These are phyloP conservation scores for Psophocarpus tetragonolobus DNA, from an alignment of 306 rosid species.

Conservation along the genomic window DNA sequence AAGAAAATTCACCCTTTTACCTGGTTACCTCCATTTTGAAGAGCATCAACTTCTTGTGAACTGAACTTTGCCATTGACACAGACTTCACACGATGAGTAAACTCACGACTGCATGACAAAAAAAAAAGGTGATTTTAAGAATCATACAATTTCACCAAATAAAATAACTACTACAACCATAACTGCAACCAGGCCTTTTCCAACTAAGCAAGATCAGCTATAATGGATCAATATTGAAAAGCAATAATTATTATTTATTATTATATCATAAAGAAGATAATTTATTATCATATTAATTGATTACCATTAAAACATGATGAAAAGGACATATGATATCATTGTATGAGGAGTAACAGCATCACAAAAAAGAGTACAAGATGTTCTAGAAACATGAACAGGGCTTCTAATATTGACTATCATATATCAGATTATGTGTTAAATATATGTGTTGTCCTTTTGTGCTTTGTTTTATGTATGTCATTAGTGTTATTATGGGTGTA, in stretches of 20 bases:
- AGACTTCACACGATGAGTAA: constrained; percentile 98
- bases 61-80: constrained; percentile 94
- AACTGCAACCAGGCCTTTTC: not conserved
- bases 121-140: constrained; percentile 8
- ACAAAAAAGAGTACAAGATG: not conserved
- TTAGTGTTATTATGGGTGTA: too few relatives aligned
- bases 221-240: not conserved
- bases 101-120: constrained; percentile 74
- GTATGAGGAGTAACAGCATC: not conserved
- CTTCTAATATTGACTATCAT: not conserved
- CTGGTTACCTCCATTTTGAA: constrained; percentile 96
- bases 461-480: too few relatives aligned
- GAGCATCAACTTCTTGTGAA: constrained; percentile 86
- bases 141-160: not conserved
- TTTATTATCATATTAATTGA: too few relatives aligned
- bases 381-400: not conserved
- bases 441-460: too few relatives aligned
- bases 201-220: not conserved
- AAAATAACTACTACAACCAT: not conserved
- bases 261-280: not conserved
- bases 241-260: not conserved
- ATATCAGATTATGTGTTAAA: not conserved
- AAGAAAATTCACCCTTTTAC: constrained; percentile 41
- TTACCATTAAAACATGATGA: not conserved
- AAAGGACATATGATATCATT: not conserved